Percentiles rank a stretch among this genome's conserved stretches.
Evolutionary conservation across 768 basidiomycete genomes (phyloP).

Genomic region (Mycena haematopus): DNA sequence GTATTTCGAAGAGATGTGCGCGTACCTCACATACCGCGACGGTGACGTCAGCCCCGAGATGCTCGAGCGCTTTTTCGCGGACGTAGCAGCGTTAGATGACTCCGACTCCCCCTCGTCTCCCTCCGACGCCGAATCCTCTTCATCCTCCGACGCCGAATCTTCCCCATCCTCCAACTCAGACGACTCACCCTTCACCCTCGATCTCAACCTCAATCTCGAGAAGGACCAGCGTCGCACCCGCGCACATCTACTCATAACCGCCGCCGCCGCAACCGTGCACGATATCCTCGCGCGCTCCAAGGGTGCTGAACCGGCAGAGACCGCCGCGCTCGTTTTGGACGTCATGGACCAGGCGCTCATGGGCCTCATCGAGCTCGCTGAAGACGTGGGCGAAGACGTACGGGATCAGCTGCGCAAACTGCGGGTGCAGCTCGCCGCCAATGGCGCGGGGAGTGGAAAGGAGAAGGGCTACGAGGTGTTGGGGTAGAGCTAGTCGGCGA

Average conservation of each 20-base stretch:
- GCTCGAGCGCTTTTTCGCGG: constrained; percentile 4
- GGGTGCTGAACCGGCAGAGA: constrained; percentile 20
- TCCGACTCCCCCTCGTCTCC: neutral
- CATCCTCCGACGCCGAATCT: neutral
- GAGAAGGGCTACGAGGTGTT: constrained; percentile 25
- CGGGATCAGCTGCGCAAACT: constrained; percentile 18
- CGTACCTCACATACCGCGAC: neutral
- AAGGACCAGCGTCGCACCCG: neutral
- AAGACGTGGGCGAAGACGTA: constrained; percentile 22
- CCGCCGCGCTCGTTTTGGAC: constrained; percentile 19
- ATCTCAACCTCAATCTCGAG: neutral
- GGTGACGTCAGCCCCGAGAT: constrained; percentile 7
- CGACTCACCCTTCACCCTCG: neutral
- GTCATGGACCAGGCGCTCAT: constrained; percentile 26
- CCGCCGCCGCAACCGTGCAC: constrained; percentile 20
- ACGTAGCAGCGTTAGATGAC: neutral
- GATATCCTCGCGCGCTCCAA: constrained; percentile 14
- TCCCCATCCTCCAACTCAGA: neutral
- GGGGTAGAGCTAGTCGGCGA: constrained; percentile 7
- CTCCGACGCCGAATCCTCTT: neutral
- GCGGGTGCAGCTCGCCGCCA: constrained; percentile 12
- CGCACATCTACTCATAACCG: neutral
- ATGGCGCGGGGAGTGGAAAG: neutral
- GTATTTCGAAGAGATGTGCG: constrained; percentile 28
- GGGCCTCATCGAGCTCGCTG: constrained; percentile 24